Evolutionary conservation across 768 basidiomycete species (phyloP), one percentile per base, ranked within the genome.

Genomic region (Lentinula raphanica): DNA sequence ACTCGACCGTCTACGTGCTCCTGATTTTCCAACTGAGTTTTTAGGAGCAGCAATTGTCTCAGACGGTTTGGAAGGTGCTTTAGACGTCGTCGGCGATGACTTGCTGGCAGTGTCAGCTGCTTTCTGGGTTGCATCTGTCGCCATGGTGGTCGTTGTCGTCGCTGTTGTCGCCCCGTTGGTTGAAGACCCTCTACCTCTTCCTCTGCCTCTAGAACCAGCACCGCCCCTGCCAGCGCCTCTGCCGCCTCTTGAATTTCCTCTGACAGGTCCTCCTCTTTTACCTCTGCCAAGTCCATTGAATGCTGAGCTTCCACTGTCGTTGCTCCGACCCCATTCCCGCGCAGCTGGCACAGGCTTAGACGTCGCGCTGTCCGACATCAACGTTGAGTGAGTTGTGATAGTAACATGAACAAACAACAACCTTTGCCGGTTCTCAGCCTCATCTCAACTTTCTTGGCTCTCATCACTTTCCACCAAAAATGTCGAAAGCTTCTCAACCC

Each of bases 401-500:
- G 21, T 44, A 44, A 50, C 49, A 50, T 21, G 29, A 28, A 35
- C 49, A 50, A 50, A 50, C 49, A 50, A 50, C 29, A 17, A 29
- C 27, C 11, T 31, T 49, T 31, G 5, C 60, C 21, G 48, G 48
- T 21, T 25, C 49, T 12, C 19, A 48, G 17, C 58, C 23, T 49
- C 59, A 28, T 25, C 51, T 25, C 17, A 13, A 13, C 17, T 31
- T 42, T 13, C 56, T 39, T 59, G 56, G 35, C 46, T 31, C 44
- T 55, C 9, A 35, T 44, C 61, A 58, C 58, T 45, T 42, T 45
- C 59, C 59, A 53, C 62, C 65, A 75, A 60, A n/a, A 69, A 92
- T 94, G 92, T 93, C 92, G 40, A 93, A 94, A 79, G 91, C 93
- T 65, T 92, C 94, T 45, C 93, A 97, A 73, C 96, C 96, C 60